A percentile compares a stretch with the other conserved stretches of the same genome.
phyloP scores from a whole-genome alignment of 2,329 filamentous ascomycete species.

The Sporothrix dimorphospora region DNA sequence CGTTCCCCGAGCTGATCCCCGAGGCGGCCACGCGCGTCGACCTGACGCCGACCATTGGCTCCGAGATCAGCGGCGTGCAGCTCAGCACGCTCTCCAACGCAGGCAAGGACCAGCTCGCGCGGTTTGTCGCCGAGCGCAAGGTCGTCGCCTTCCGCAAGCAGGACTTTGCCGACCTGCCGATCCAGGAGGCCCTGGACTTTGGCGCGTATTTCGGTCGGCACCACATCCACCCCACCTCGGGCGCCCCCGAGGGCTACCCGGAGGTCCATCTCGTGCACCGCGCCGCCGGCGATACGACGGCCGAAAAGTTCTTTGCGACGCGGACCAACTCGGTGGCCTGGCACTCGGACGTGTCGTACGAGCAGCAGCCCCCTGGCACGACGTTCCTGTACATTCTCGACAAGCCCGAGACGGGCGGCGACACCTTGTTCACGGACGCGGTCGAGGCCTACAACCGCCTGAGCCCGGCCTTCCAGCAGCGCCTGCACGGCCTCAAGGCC shows the following conservation, averaged over 20 bases:
- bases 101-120: conserved; percentile 70
- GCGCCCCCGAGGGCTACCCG: conserved; percentile 68
- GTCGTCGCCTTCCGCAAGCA: conserved; percentile 73
- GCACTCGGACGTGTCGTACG: conserved; percentile 31
- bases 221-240: conserved; percentile 74
- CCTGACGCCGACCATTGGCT: conserved; percentile 68
- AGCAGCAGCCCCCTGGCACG: conserved; percentile 56
- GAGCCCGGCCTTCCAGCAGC: conserved; percentile 70
- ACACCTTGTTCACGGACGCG: conserved; percentile 81
- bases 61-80: conserved; percentile 69
- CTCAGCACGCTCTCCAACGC: conserved; percentile 63
- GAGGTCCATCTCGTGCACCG: conserved; percentile 74
- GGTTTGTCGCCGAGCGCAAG: conserved; percentile 69
- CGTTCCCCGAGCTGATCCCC: conserved; percentile 64
- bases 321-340: conserved; percentile 75
- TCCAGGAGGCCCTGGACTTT: conserved; percentile 65
- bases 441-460: conserved; percentile 81
- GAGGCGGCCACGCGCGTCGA: conserved; percentile 53
- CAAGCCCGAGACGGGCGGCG: conserved; percentile 75
- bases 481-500: conserved; percentile 78
- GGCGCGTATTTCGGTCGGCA: conserved; percentile 64
- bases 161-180: conserved; percentile 65
- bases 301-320: conserved; percentile 62
- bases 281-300: conserved; percentile 66
- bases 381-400: conserved; percentile 91